Evolutionary conservation across 441 rosid genomes (phyloP), one percentile per base, ranked within the genome.

Genomic region (Dalechampia spathulata): DNA sequence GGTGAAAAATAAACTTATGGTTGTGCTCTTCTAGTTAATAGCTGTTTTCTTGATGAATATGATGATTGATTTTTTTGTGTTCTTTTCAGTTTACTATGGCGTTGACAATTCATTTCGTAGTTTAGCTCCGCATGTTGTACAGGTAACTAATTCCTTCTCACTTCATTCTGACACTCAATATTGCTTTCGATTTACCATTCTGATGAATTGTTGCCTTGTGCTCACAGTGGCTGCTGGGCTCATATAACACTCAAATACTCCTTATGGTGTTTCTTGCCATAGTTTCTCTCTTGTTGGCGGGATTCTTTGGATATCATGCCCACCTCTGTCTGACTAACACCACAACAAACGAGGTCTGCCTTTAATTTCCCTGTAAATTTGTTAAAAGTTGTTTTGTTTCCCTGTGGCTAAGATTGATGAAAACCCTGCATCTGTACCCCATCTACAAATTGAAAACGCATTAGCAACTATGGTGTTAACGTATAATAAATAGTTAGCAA

Each of bases 221-320:
- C 40, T 59, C 58, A 64, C 88, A 88, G 95, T 86, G 96, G 98
- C 69, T 92, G 62, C 66, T 82, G 78, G 78, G 76, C 46, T 78
- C 96, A 20, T 82, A 86, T 71, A 85, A 85, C 76, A 80, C 81
- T 27, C 95, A 86, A 63, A 76, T 88, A 70, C 88, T 86, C 47
- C 72, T 88, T 28, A 76, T 80, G 75, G 87, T 92, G 76, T 88
- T 92, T 75, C 91, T 88, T 21, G 85, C 75, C 65, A 68, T 85
- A 51, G 83, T 92, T 36, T 79, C 94, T 26, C 84, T 89, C 63
- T 70, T 86, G 58, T 68, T 89, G 62, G 86, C 73, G 3, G 90
- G 96, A 64, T 92, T 92, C 75, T 84, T 86, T 42, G 83, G 75
- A 14, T 88, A 84, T 72, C 96, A 86, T 60, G 79, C 75, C 55